phyloP scores from a whole-genome alignment of 768 basidiomycete genomes.

The Suillus ampliporus region DNA sequence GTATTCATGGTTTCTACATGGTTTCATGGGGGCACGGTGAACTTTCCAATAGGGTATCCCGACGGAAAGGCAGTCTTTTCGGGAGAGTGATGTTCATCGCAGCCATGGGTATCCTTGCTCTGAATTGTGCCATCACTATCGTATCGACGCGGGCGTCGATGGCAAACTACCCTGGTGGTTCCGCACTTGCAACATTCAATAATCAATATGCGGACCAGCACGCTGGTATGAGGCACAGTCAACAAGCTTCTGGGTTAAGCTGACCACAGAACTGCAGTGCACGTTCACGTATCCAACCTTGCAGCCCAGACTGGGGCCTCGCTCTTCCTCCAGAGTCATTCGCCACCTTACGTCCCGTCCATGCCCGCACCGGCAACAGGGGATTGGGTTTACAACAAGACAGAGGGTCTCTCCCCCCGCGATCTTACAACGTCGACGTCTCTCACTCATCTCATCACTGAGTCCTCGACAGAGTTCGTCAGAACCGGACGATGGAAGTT shows the following conservation, averaged over 20 bases:
- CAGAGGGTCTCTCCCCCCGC: slow-evolving; percentile 60
- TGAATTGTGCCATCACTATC: slow-evolving; percentile 59
- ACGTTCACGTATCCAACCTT: slow-evolving; percentile 83
- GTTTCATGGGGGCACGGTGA: slow-evolving; percentile 5
- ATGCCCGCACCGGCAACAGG: slow-evolving; percentile 18
- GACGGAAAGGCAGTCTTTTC: slow-evolving; percentile 53
- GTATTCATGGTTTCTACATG: slow-evolving; percentile 29
- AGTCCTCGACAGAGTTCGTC: slow-evolving; percentile 37
- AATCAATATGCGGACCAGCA: slow-evolving; percentile 42
- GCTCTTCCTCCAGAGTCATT: slow-evolving; percentile 77
- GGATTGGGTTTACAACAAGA: slow-evolving; percentile 82
- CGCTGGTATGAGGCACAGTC: slow-evolving; percentile 1
- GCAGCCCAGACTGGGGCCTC: slow-evolving; percentile 91
- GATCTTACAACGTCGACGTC: slow-evolving; percentile 44
- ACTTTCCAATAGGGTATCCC: slow-evolving; percentile 44
- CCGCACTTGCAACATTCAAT: slow-evolving; percentile 71
- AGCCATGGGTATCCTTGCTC: slow-evolving; percentile 51
- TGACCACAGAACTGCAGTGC: slow-evolving; percentile 41
- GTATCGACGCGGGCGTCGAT: slow-evolving; percentile 64
- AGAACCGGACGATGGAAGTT: slow-evolving; percentile 45
- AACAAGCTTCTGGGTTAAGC: not conserved
- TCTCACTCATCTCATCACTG: slow-evolving; percentile 71
- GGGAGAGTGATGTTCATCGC: slow-evolving; percentile 52
- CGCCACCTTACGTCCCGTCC: slow-evolving; percentile 53
- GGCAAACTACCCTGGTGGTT: slow-evolving; percentile 89